phyloP scores from a whole-genome alignment of 208 protist species.

The Acanthamoeba healyi region DNA sequence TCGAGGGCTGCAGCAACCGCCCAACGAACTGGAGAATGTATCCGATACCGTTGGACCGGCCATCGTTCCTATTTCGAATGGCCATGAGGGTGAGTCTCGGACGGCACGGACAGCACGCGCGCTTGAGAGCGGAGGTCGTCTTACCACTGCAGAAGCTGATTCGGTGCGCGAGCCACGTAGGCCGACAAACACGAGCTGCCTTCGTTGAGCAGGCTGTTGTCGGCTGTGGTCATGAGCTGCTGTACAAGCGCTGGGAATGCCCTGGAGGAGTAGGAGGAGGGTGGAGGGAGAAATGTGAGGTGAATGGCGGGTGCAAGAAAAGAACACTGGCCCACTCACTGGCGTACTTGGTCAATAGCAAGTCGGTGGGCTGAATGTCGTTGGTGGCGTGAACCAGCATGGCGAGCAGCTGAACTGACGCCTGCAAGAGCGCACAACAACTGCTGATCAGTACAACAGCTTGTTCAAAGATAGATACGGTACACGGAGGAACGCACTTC shows the following conservation, averaged over 20 bases:
- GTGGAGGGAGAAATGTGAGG: background rate
- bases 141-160: conserved; percentile 8
- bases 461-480: background rate
- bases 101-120: background rate
- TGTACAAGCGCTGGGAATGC: conserved; percentile 35
- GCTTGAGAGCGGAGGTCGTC: background rate
- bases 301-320: background rate
- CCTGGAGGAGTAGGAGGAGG: background rate
- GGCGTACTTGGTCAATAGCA: background rate
- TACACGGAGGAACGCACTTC: background rate
- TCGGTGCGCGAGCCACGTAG: conserved; percentile 24
- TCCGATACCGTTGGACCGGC: background rate
- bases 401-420: background rate
- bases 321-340: no score
- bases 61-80: background rate
- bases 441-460: background rate
- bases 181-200: background rate
- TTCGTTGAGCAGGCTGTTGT: conserved; percentile 46
- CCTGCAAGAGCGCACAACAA: background rate
- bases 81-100: background rate
- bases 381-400: conserved; percentile 24
- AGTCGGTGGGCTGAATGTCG: background rate
- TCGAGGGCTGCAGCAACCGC: conserved; percentile 6
- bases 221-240: conserved; percentile 32
- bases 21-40: conserved; percentile 49